Evolutionary conservation across 306 rosid species (phyloP).

Genomic region (Vicia sativa): DNA sequence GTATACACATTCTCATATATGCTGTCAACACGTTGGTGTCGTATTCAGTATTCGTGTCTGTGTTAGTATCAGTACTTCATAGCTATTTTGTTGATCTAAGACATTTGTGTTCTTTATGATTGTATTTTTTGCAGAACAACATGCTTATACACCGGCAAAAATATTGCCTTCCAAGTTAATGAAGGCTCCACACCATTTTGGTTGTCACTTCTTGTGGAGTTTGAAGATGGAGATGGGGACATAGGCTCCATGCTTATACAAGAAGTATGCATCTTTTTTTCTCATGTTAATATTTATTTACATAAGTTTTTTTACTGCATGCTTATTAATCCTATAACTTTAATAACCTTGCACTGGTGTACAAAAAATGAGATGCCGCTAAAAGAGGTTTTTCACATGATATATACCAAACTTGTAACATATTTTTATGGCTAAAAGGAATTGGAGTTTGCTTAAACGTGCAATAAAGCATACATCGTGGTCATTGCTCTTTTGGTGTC

Average conservation of each 20-base stretch:
- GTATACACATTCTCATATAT: slow-evolving; percentile 37
- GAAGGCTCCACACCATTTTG: slow-evolving; percentile 90
- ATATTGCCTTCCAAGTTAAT: slow-evolving; percentile 74
- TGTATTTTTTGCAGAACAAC: slow-evolving; percentile 54
- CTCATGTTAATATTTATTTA: slow-evolving; percentile 8
- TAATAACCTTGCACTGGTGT: background rate
- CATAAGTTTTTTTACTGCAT: slow-evolving; percentile 10
- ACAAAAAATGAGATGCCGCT: background rate
- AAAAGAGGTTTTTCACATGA: background rate
- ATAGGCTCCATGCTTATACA: slow-evolving; percentile 75
- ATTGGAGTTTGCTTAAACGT: slow-evolving; percentile 29
- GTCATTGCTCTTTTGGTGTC: background rate
- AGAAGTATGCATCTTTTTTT: slow-evolving; percentile 49
- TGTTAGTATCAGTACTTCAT: no score
- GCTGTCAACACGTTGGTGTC: background rate
- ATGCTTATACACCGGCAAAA: slow-evolving; percentile 70
- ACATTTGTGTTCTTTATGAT: background rate
- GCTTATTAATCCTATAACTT: no score
- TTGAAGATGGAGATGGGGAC: slow-evolving; percentile 90
- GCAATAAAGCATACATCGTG: slow-evolving; percentile 32
- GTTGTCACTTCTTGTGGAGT: slow-evolving; percentile 79
- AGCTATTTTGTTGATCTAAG: background rate
- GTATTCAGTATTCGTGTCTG: no score
- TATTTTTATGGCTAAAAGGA: slow-evolving; percentile 11
- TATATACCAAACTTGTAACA: background rate